Evolutionary conservation across 108 stramenopile genomes (phyloP).

Genomic region (Skeletonema grethae): DNA sequence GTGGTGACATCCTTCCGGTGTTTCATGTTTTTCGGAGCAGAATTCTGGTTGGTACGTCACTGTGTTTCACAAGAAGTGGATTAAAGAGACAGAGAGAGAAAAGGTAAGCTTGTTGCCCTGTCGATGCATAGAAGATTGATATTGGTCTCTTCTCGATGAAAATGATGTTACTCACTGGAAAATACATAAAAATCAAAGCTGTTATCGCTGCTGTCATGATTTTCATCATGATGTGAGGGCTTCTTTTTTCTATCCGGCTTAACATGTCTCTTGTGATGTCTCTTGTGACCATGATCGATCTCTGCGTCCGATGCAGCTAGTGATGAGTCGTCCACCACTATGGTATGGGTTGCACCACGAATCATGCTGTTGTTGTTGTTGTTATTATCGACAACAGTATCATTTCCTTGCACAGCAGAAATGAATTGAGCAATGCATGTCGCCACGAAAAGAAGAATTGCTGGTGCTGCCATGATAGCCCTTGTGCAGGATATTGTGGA

Average conservation of each 20-base stretch:
- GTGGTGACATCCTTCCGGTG: conserved; percentile 41
- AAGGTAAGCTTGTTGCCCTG: neutral
- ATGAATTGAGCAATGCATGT: conserved; percentile 6
- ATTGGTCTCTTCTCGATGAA: neutral
- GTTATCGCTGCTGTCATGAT: conserved; percentile 2
- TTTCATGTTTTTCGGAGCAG: conserved; percentile 28
- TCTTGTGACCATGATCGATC: neutral
- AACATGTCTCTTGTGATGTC: neutral
- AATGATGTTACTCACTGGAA: neutral
- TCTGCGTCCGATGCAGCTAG: neutral
- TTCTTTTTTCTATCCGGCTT: neutral
- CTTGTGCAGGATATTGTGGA: neutral
- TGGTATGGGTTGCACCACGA: neutral
- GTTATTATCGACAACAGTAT: neutral
- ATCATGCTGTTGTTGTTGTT: neutral
- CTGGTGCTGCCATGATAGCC: conserved; percentile 9
- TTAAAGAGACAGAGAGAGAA: neutral
- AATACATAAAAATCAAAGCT: conserved; percentile 6
- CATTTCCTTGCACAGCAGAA: neutral
- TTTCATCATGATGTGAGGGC: neutral
- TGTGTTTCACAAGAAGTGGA: conserved; percentile 28
- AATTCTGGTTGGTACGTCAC: conserved; percentile 61
- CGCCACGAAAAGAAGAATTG: neutral
- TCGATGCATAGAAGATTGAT: neutral
- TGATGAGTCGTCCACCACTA: neutral